phyloP scores from a whole-genome alignment of 352 stramenopile genomes.

The Globisporangium carolinianum region DNA sequence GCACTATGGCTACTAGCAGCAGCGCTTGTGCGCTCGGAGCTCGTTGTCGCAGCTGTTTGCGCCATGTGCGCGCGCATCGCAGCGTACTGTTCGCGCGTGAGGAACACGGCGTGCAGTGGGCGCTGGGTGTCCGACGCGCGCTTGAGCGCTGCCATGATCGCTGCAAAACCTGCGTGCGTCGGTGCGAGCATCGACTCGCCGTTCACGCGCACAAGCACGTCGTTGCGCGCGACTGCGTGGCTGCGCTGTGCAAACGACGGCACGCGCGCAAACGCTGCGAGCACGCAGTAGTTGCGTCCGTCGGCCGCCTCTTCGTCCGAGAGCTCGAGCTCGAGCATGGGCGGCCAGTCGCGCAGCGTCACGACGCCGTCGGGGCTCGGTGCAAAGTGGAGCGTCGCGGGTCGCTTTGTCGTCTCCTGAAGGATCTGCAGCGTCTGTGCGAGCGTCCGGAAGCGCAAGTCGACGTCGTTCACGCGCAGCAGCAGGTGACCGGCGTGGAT shows the following conservation, averaged over 20 bases:
- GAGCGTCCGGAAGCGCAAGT: conserved; percentile 62
- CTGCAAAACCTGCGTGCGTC: conserved; percentile 34
- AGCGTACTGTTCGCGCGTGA: conserved; percentile 49
- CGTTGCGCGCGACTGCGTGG: conserved; percentile 47
- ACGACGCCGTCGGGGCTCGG: conserved; percentile 72
- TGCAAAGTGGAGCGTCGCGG: conserved; percentile 68
- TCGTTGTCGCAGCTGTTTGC: conserved; percentile 5
- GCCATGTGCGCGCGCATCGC: conserved; percentile 19
- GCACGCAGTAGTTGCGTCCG: conserved; percentile 52
- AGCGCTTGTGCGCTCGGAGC: conserved; percentile 5
- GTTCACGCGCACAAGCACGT: conserved; percentile 66
- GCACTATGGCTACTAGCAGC: too few relatives aligned
- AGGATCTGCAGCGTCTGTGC: conserved; percentile 52
- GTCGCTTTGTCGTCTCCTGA: conserved; percentile 47
- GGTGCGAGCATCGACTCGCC: conserved; percentile 40
- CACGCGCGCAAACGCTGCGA: conserved; percentile 60
- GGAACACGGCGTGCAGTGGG: conserved; percentile 49
- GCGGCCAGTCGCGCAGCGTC: conserved; percentile 73
- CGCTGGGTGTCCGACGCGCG: conserved; percentile 39
- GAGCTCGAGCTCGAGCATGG: conserved; percentile 71
- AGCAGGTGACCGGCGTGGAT: conserved; percentile 65
- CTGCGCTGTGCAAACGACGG: conserved; percentile 71
- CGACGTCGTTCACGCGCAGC: conserved; percentile 54
- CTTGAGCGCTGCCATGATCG: conserved; percentile 57
- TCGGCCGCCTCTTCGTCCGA: conserved; percentile 50